Percentiles rank a stretch among this genome's conserved stretches.
phyloP scores from a whole-genome alignment of 495 filamentous ascomycete species.

The Platismatia glauca region DNA sequence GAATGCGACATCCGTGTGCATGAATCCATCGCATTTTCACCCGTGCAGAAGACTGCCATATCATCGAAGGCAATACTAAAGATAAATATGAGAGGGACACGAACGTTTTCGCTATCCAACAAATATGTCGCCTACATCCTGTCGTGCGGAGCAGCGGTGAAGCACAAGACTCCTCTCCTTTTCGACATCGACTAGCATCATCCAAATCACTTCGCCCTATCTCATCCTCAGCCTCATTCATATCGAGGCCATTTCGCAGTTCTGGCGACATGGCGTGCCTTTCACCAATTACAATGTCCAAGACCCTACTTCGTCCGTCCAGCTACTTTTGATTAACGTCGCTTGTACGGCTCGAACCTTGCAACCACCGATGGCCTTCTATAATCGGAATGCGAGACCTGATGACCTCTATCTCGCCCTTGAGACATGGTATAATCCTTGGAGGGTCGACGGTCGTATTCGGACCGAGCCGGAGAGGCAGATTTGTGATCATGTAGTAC shows the following conservation, averaged over 20 bases:
- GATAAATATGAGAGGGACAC: no score
- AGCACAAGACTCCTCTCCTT: not conserved
- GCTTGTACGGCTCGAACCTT: not conserved
- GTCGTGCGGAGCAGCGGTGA: not conserved
- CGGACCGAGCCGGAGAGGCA: not conserved
- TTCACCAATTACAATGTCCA: not conserved
- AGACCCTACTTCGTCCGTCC: not conserved
- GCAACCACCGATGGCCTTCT: not conserved
- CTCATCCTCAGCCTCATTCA: not conserved
- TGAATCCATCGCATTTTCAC: no score
- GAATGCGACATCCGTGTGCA: no score
- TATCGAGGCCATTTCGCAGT: not conserved
- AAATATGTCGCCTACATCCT: not conserved
- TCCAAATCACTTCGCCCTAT: not conserved
- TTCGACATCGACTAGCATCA: not conserved
- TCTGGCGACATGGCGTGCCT: not conserved
- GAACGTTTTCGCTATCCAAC: not conserved
- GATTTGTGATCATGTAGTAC: not conserved
- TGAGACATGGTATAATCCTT: not conserved
- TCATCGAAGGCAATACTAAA: no score
- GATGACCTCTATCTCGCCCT: not conserved
- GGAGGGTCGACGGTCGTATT: not conserved
- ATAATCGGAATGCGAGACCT: not conserved
- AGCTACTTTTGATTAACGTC: not conserved
- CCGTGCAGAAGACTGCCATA: no score